Percentiles rank a stretch among this genome's conserved stretches.
These are phyloP conservation scores for Hypoxylon fuscum DNA, from an alignment of 495 filamentous ascomycete species.

Conservation along the genomic window DNA sequence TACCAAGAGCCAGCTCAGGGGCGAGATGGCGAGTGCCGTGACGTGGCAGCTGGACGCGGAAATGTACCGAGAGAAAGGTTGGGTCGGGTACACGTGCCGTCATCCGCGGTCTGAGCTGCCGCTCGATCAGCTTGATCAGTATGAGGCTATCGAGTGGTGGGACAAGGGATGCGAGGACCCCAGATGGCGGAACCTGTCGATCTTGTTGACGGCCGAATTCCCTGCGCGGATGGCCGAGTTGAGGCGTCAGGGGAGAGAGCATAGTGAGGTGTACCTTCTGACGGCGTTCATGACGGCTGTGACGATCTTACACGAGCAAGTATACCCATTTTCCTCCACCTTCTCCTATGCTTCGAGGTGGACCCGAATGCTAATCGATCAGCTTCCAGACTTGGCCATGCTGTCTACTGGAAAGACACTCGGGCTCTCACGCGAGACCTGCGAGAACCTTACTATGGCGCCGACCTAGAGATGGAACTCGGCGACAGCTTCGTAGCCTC, in stretches of 20 bases:
- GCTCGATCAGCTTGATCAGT: constrained; percentile 38
- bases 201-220: constrained; percentile 48
- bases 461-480: constrained; percentile 53
- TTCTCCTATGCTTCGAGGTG: neutral
- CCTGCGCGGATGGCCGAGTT: constrained; percentile 40
- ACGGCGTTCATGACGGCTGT: constrained; percentile 53
- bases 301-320: constrained; percentile 53
- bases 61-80: constrained; percentile 45
- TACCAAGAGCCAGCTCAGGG: constrained; percentile 31
- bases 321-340: neutral
- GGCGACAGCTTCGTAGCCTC: constrained; percentile 51
- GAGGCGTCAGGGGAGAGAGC: constrained; percentile 35
- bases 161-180: constrained; percentile 29
- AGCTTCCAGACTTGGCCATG: constrained; percentile 48
- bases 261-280: constrained; percentile 49
- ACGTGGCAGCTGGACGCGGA: constrained; percentile 47
- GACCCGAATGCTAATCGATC: constrained; percentile 6
- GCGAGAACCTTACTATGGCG: constrained; percentile 51
- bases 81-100: constrained; percentile 52
- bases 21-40: constrained; percentile 32
- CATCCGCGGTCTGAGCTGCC: constrained; percentile 39
- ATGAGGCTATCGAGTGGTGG: constrained; percentile 41
- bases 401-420: constrained; percentile 50
- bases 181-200: constrained; percentile 36
- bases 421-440: constrained; percentile 45